phyloP scores from a whole-genome alignment of 2,329 filamentous ascomycete species.

The Fusarium graminum region DNA sequence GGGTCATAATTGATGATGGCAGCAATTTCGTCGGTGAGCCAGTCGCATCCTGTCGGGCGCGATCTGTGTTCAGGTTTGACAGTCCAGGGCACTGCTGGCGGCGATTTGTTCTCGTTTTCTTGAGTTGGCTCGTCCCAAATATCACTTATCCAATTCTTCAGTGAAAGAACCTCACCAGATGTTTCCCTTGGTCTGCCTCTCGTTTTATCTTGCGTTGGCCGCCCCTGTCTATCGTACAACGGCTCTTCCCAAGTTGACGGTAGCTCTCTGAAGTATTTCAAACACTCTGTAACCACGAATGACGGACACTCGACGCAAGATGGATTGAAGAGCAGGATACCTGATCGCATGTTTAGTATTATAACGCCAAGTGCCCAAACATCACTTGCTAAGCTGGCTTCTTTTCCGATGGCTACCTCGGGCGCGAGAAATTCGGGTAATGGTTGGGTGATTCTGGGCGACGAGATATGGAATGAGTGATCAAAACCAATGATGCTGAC shows the following conservation, averaged over 20 bases:
- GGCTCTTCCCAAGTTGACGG: neutral
- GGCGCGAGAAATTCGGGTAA: neutral
- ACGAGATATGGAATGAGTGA: neutral
- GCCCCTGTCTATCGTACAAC: neutral
- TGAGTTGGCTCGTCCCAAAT: neutral
- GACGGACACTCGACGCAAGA: neutral
- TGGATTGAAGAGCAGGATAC: neutral
- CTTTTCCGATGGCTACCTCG: neutral
- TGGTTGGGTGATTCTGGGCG: accelerated
- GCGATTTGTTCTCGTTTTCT: neutral
- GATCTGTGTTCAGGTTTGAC: neutral
- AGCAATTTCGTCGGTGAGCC: neutral
- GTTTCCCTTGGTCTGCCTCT: neutral
- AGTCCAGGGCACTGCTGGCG: neutral
- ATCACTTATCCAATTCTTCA: neutral
- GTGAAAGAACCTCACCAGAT: neutral
- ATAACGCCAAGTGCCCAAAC: neutral
- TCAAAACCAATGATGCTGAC: neutral
- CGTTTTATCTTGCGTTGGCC: neutral
- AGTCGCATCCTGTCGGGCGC: neutral
- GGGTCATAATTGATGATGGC: neutral
- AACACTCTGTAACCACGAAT: neutral
- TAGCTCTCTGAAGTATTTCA: neutral
- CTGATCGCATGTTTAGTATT: neutral
- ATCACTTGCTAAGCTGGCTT: neutral